Conservation (phyloP, 495 filamentous ascomycete genomes). For the Staphylotrichum longicolle region DNA sequence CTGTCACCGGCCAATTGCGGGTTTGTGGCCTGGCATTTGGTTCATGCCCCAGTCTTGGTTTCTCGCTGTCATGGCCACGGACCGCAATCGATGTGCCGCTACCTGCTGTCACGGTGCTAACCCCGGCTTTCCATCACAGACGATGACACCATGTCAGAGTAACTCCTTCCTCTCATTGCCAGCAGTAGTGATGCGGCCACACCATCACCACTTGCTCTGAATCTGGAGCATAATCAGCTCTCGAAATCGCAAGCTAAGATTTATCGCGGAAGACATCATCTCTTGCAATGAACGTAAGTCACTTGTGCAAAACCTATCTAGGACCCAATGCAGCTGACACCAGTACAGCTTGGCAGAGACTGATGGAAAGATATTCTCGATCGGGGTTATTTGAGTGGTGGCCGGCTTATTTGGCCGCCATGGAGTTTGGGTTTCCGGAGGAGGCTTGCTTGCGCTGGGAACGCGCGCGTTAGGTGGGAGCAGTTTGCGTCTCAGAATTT, state of each 20-base stretch:
- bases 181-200: not conserved
- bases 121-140: not conserved
- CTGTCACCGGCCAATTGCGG: constrained; percentile 1
- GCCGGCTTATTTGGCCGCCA: not conserved
- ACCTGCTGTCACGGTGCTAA: constrained; percentile 7
- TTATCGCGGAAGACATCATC: constrained; percentile 4
- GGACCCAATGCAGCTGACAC: not conserved
- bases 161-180: not conserved
- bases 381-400: not conserved
- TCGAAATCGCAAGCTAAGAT: not conserved
- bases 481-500: not conserved
- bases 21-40: no score
- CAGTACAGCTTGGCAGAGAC: not conserved
- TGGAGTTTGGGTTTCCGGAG: not conserved
- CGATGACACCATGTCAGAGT: constrained; percentile 12
- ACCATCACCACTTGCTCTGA: not conserved
- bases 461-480: not conserved
- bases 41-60: no score
- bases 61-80: no score
- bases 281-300: constrained; percentile 8
- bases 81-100: not conserved
- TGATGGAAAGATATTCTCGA: not conserved
- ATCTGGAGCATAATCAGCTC: not conserved
- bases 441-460: not conserved
- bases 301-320: not conserved